Evolutionary conservation across 140 eudicot species (phyloP).

Genomic region (Bidens hawaiensis): DNA sequence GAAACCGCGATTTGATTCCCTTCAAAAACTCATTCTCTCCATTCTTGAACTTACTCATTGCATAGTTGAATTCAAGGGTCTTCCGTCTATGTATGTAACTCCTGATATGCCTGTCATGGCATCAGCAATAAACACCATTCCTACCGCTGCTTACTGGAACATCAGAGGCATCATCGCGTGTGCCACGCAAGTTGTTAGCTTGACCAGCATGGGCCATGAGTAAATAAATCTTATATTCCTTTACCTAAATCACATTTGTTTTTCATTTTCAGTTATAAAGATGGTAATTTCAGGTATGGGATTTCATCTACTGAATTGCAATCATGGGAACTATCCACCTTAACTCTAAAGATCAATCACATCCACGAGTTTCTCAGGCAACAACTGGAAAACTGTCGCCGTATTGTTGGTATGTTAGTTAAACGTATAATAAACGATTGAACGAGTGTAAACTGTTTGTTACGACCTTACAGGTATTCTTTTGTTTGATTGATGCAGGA

Average conservation of each 20-base stretch:
- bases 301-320: constrained; percentile 36
- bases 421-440: neutral
- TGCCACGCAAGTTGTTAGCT: constrained; percentile 45
- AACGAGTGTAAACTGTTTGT: neutral
- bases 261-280: neutral
- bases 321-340: constrained; percentile 60
- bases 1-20: constrained; percentile 51
- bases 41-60: constrained; percentile 47
- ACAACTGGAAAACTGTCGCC: constrained; percentile 34
- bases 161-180: constrained; percentile 47
- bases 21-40: constrained; percentile 35
- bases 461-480: neutral
- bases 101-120: constrained; percentile 40
- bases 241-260: neutral
- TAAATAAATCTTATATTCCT: neutral
- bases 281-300: constrained; percentile 30
- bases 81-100: constrained; percentile 36
- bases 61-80: constrained; percentile 43
- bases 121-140: constrained; percentile 34
- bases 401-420: constrained; percentile 35
- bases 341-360: constrained; percentile 46
- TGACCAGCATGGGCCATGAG: constrained; percentile 69
- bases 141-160: constrained; percentile 67
- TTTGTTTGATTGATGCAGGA: constrained; percentile 37
- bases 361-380: constrained; percentile 42